Conservation (phyloP, 306 rosid species). For the Corylus americana region DNA sequence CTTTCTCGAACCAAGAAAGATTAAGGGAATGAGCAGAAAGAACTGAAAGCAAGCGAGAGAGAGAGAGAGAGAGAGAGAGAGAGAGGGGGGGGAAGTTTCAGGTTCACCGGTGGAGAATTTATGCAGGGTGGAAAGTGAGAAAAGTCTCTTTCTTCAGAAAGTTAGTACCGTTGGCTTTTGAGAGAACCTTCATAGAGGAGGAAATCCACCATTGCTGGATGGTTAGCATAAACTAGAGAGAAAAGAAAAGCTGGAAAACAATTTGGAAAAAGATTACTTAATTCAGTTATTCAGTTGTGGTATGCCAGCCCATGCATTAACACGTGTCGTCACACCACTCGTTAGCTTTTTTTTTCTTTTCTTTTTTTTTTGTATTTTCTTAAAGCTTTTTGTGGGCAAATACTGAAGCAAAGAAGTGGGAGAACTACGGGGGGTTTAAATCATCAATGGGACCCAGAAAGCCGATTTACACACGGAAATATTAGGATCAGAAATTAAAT, state of each 20-base stretch:
- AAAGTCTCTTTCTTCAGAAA: background rate
- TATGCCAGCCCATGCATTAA: conserved; percentile 39
- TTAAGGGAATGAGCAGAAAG: conserved; percentile 33
- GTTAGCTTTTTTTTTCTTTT: no score
- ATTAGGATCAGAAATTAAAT: no score
- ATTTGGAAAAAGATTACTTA: conserved; percentile 56
- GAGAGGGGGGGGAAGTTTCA: conserved; percentile 26
- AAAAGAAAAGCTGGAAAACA: conserved; percentile 22
- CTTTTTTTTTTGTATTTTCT: background rate
- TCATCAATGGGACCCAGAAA: no score
- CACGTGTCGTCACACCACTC: conserved; percentile 25
- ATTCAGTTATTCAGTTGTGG: conserved; percentile 63
- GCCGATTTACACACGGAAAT: no score
- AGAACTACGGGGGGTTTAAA: no score
- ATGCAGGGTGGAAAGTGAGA: conserved; percentile 18
- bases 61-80: conserved; percentile 16
- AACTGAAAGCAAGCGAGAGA: conserved; percentile 20
- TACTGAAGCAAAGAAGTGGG: no score
- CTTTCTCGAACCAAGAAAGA: conserved; percentile 39
- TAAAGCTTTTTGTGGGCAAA: background rate
- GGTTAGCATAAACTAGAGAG: background rate
- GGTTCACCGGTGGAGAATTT: conserved; percentile 33
- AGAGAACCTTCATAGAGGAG: conserved; percentile 49
- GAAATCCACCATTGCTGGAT: conserved; percentile 1
- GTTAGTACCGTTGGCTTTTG: conserved; percentile 9